Evolutionary conservation across 164 flowering plant species (phyloP), one percentile per base, ranked within the genome.

Genomic region (Vitis rupestris): DNA sequence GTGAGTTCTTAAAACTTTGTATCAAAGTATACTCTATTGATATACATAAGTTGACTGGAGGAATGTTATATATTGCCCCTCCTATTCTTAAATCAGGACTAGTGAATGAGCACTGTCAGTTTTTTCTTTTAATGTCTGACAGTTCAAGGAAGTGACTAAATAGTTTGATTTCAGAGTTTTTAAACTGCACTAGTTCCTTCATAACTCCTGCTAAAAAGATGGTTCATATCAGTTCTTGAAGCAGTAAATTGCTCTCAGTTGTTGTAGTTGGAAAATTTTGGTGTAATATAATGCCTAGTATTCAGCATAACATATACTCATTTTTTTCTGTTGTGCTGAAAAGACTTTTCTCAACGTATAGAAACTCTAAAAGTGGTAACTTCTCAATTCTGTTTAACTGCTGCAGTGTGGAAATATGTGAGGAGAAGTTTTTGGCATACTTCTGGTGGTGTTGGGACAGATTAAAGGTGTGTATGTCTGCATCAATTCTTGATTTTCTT

Each of bases 371-470:
- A 11, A 29, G 29, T 37, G 11, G 7, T 59, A 10, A 65, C 37
- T 66, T 66, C 23, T 48, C 1, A 7, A 8, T 64, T 48, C 48
- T 64, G 63, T 37, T 72, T 74, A 65, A 59, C 2, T 68, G n/a
- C 72, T 82, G 80, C 84, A 96, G 99, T 50, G 75, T 77, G 64
- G 97, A 96, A 64, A 91, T 93, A 72, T 76, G 83, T 61, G 88
- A 93, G 81, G 97, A 91, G 78, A 93, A 93, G 78, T 96, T 96
- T 85, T 73, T 93, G 80, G 87, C 83, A 54, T 89, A 93, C 75
- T 96, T 96, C 82, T 93, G 99, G 99, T 96, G 97, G 98, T 96
- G 98, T 78, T 96, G 78, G 78, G 81, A 89, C 78, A 86, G 83
- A 64, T 79, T 96, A 29, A 93, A 96, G 97, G 99, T 91, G 71